A percentile compares a stretch with the other conserved stretches of the same genome.
Conservation (phyloP, 1,284 basidiomycete genomes). For the Laetiporus sulphureus region DNA sequence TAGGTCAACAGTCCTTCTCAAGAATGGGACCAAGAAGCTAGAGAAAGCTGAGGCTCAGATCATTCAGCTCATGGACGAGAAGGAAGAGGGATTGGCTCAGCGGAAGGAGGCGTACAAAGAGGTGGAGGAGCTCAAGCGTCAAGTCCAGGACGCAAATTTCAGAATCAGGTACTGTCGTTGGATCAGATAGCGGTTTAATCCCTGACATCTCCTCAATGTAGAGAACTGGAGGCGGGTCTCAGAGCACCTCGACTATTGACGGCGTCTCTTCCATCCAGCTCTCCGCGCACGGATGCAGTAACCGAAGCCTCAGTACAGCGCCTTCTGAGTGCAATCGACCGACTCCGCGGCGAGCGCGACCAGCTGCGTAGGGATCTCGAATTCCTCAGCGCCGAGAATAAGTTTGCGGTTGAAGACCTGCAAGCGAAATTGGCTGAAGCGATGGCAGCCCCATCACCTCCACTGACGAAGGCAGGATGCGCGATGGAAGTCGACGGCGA, state of each 20-base stretch:
- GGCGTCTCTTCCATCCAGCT: constrained; percentile 1
- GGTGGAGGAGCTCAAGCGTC: constrained; percentile 13
- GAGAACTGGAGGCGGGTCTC: constrained; percentile 13
- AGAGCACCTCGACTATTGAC: no score
- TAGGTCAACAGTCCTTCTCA: constrained; percentile 35
- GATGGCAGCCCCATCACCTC: constrained; percentile 9
- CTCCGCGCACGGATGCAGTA: constrained; percentile 9
- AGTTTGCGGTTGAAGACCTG: constrained; percentile 57
- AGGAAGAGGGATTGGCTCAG: constrained; percentile 39
- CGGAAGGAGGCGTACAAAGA: constrained; percentile 30
- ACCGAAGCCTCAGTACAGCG: constrained; percentile 35
- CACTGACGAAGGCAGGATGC: constrained; percentile 6
- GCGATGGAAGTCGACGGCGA: constrained; percentile 6
- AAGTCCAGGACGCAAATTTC: constrained; percentile 6
- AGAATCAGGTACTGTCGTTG: constrained; percentile 27
- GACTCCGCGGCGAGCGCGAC: constrained; percentile 68
- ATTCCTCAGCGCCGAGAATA: constrained; percentile 67
- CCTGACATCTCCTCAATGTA: not conserved
- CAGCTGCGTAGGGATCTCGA: constrained; percentile 55
- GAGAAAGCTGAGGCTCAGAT: constrained; percentile 31
- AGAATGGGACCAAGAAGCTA: constrained; percentile 34
- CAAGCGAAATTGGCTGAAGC: constrained; percentile 37
- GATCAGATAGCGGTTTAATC: no score
- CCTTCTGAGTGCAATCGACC: constrained; percentile 54
- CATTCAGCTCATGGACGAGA: constrained; percentile 33